Conservation (phyloP, 2,329 filamentous ascomycete species). For the Cercospora beticola region DNA sequence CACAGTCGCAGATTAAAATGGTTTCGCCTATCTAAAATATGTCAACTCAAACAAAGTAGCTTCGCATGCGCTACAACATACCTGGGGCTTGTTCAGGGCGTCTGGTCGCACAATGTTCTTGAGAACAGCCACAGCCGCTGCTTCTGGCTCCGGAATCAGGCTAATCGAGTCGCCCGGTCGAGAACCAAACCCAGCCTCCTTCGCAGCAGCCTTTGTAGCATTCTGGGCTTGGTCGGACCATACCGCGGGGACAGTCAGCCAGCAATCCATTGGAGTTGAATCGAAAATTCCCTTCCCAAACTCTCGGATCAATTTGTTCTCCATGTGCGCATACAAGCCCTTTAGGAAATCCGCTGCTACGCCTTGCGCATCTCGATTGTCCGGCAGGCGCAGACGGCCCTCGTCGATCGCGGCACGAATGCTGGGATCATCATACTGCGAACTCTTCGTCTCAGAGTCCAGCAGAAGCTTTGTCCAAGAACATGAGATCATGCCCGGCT, state of each 20-base stretch:
- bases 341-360: constrained; percentile 16
- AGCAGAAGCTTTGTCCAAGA: constrained; percentile 24
- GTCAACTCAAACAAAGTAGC: not conserved
- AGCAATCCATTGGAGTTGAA: constrained; percentile 28
- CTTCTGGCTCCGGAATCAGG: constrained; percentile 34
- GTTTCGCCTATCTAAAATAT: constrained; percentile 12
- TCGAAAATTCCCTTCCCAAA: constrained; percentile 15
- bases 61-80: not conserved
- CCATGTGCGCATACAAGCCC: constrained; percentile 15
- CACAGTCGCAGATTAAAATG: constrained; percentile 23
- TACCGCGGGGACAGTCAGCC: constrained; percentile 33
- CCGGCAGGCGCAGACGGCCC: constrained; percentile 17
- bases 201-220: constrained; percentile 25
- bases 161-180: constrained; percentile 24
- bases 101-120: constrained; percentile 15
- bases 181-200: constrained; percentile 25
- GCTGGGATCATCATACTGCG: constrained; percentile 15
- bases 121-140: constrained; percentile 20
- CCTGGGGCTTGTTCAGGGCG: constrained; percentile 7
- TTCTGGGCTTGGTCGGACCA: constrained; percentile 31
- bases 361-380: constrained; percentile 5
- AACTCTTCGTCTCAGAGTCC: constrained; percentile 9
- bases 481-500: constrained; percentile 16
- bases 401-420: constrained; percentile 18
- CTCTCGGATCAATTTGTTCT: constrained; percentile 9